These are phyloP conservation scores for Sutorius eximius DNA, from an alignment of 1,284 basidiomycete genomes.

Conservation along the genomic window DNA sequence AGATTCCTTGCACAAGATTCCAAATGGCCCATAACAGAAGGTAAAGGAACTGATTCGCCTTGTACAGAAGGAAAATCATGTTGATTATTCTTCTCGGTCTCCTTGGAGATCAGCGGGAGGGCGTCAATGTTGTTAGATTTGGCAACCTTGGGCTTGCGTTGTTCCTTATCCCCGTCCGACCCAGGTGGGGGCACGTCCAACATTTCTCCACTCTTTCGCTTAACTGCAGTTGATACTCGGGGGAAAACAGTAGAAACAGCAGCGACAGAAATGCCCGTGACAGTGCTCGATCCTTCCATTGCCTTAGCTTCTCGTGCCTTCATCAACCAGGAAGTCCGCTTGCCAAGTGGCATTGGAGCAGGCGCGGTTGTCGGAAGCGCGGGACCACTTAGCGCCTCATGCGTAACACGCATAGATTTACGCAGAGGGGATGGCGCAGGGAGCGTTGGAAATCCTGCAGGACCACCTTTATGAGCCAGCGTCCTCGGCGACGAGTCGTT, in stretches of 20 bases:
- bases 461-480: slow-evolving; percentile 36
- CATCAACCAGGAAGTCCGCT: slow-evolving; percentile 75
- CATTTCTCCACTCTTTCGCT: slow-evolving; percentile 70
- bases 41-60: neutral
- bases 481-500: slow-evolving; percentile 30
- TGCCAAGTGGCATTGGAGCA: slow-evolving; percentile 45
- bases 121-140: slow-evolving; percentile 43
- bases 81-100: slow-evolving; percentile 8
- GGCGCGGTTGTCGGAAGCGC: slow-evolving; percentile 42
- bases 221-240: slow-evolving; percentile 36
- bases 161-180: slow-evolving; percentile 36
- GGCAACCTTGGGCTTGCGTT: slow-evolving; percentile 48
- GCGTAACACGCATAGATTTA: slow-evolving; percentile 57
- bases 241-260: slow-evolving; percentile 9
- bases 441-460: slow-evolving; percentile 52
- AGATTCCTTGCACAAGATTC: slow-evolving; percentile 16
- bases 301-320: slow-evolving; percentile 76
- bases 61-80: slow-evolving; percentile 7
- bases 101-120: slow-evolving; percentile 34
- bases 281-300: slow-evolving; percentile 53
- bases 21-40: neutral
- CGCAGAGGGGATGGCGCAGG: slow-evolving; percentile 67
- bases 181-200: slow-evolving; percentile 26
- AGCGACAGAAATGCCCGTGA: slow-evolving; percentile 31
- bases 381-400: slow-evolving; percentile 44